A percentile compares a stretch with the other conserved stretches of the same genome.
These are phyloP conservation scores for Nemania diffusa DNA, from an alignment of 2,329 filamentous ascomycete genomes.

Conservation along the genomic window DNA sequence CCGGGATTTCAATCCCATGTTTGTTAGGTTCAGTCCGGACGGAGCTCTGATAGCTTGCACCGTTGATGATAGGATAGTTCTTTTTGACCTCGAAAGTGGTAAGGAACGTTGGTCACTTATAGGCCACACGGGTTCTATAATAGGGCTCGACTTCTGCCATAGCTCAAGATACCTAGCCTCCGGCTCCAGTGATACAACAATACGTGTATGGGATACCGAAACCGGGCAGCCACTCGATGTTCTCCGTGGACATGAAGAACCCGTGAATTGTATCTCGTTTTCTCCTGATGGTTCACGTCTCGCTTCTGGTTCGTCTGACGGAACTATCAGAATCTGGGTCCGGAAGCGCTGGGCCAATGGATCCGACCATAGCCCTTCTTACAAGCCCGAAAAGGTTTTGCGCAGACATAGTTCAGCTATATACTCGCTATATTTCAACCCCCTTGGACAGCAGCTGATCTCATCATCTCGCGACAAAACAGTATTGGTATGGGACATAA, in stretches of 20 bases:
- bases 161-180: background rate
- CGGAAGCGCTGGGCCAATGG: background rate
- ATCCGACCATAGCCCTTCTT: background rate
- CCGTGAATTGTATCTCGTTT: background rate
- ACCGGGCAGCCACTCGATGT: too few relatives aligned
- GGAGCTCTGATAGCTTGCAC: background rate
- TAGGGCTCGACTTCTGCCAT: background rate
- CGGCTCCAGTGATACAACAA: background rate
- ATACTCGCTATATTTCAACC: background rate
- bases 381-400: background rate
- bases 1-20: too few relatives aligned
- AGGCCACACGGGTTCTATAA: background rate
- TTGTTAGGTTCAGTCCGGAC: background rate
- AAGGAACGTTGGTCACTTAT: background rate
- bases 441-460: background rate
- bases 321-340: background rate
- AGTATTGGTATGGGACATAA: background rate
- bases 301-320: background rate
- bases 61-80: background rate
- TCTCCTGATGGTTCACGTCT: background rate
- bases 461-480: background rate
- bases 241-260: too few relatives aligned
- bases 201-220: background rate
- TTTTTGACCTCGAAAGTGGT: background rate
- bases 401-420: background rate